Conservation (phyloP, 257 asterid species). For the Primulina tabacum region DNA sequence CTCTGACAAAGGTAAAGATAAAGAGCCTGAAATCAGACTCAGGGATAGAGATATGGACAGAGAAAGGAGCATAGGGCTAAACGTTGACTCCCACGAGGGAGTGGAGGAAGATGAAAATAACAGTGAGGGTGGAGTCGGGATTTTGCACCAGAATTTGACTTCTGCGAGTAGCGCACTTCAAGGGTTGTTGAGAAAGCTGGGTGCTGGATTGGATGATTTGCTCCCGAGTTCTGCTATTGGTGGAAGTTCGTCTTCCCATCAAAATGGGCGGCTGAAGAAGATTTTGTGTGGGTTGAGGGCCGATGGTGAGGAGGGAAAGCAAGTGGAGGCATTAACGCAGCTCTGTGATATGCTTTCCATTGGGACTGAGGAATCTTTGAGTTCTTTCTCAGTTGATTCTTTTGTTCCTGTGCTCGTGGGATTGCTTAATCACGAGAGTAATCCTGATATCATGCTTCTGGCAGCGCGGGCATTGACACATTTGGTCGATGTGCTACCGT, state of each 20-base stretch:
- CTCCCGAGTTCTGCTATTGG: conserved; percentile 89
- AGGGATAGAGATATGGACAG: conserved; percentile 52
- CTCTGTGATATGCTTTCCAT: conserved; percentile 93
- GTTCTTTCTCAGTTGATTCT: conserved; percentile 90
- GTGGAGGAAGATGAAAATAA: conserved; percentile 76
- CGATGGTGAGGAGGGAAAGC: conserved; percentile 98
- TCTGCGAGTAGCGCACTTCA: conserved; percentile 96
- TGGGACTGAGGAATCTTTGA: conserved; percentile 91
- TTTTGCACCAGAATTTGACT: conserved; percentile 78
- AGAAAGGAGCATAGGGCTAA: conserved; percentile 67
- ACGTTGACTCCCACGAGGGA: conserved; percentile 64
- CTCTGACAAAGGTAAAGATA: conserved; percentile 89
- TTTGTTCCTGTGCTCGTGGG: conserved; percentile 98
- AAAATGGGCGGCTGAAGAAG: conserved; percentile 86
- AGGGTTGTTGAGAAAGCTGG: conserved; percentile 82
- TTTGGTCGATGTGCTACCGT: conserved; percentile 94
- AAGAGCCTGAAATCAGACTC: conserved; percentile 66
- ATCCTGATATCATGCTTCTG: conserved; percentile 93
- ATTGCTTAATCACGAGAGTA: conserved; percentile 80
- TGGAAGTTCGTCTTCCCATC: conserved; percentile 79
- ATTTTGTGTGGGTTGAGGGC: conserved; percentile 87
- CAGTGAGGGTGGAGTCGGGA: conserved; percentile 82
- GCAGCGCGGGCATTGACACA: conserved; percentile 99
- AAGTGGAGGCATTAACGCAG: conserved; percentile 92
- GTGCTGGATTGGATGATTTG: conserved; percentile 94